These are phyloP conservation scores for Turritis glabra DNA, from an alignment of 345 rosid genomes.

Conservation along the genomic window DNA sequence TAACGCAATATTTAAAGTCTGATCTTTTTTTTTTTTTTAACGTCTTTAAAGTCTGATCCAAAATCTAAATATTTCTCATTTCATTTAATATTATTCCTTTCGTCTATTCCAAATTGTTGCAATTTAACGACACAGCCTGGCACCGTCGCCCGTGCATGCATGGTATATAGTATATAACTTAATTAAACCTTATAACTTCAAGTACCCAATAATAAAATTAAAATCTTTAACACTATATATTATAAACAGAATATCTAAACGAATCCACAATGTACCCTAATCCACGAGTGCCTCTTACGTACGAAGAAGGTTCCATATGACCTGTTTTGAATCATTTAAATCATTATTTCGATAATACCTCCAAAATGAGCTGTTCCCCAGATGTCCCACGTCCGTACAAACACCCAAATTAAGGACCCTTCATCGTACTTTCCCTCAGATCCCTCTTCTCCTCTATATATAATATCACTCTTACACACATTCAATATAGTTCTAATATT, in stretches of 20 bases:
- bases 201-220: background rate
- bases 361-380: slow-evolving; percentile 47
- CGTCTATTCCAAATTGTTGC: slow-evolving; percentile 4
- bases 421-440: slow-evolving; percentile 48
- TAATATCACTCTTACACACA: background rate
- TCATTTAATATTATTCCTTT: background rate
- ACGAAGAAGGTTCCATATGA: slow-evolving; percentile 31
- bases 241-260: slow-evolving; percentile 20
- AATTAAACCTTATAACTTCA: background rate
- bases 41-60: slow-evolving; percentile 8
- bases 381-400: slow-evolving; percentile 50
- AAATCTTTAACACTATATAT: background rate
- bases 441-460: background rate
- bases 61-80: background rate
- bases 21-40: no score
- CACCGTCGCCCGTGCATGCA: slow-evolving; percentile 41
- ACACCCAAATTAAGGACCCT: slow-evolving; percentile 32
- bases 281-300: slow-evolving; percentile 36
- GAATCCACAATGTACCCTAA: slow-evolving; percentile 31
- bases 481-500: slow-evolving; percentile 13
- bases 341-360: slow-evolving; percentile 21
- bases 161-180: background rate
- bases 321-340: slow-evolving; percentile 15
- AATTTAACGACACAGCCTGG: slow-evolving; percentile 37
- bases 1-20: background rate